Evolutionary conservation across 2,329 filamentous ascomycete genomes (phyloP).

Genomic region (Aureobasidium lini): DNA sequence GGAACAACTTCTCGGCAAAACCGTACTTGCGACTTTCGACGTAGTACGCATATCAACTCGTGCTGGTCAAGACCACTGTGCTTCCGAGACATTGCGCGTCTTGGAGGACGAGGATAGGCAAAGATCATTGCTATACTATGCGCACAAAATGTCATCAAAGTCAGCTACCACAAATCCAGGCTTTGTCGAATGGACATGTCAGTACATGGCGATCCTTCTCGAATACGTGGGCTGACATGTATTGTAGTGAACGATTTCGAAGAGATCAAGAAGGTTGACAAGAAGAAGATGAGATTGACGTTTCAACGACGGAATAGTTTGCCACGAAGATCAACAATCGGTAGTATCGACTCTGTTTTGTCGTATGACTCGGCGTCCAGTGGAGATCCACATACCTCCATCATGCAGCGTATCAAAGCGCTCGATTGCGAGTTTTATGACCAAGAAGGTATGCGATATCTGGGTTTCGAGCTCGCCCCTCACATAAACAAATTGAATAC

Average conservation of each 20-base stretch:
- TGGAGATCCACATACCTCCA: not conserved
- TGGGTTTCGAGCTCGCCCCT: too few species aligned
- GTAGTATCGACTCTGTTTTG: not conserved
- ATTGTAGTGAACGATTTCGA: not conserved
- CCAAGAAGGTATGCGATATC: not conserved
- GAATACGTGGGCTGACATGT: not conserved
- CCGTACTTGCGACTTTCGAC: not conserved
- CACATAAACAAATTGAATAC: not conserved
- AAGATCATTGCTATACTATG: not conserved
- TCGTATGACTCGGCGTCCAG: not conserved
- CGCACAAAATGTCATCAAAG: not conserved
- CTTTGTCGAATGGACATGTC: not conserved
- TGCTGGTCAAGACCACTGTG: not conserved
- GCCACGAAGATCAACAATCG: not conserved
- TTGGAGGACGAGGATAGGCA: not conserved
- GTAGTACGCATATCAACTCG: not conserved
- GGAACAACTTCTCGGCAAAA: not conserved
- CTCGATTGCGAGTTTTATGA: conserved; percentile 1
- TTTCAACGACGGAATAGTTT: not conserved
- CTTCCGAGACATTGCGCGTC: conserved; percentile 1
- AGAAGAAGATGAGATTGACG: not conserved
- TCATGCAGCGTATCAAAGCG: not conserved
- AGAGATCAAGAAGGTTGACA: not conserved
- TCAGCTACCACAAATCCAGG: not conserved
- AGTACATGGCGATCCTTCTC: not conserved